Percentiles rank a stretch among this genome's conserved stretches.
Conservation (phyloP, 768 basidiomycete genomes). For the Dendrothele bispora region DNA sequence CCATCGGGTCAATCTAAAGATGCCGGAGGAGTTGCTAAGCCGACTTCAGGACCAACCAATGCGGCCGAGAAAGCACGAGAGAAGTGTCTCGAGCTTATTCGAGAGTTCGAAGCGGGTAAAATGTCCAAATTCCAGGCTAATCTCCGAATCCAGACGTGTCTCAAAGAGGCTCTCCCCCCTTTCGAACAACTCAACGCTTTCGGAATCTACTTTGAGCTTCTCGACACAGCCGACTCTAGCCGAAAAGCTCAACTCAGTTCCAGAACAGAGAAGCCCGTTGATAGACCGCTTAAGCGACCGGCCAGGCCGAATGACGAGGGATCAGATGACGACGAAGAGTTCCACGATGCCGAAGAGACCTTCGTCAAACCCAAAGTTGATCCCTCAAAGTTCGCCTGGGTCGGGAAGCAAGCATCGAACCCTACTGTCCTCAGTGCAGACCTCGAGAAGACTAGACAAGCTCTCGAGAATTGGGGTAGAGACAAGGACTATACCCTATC, state of each 20-base stretch:
- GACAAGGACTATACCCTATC: background rate
- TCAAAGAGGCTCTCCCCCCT: background rate
- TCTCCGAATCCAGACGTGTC: too few species aligned
- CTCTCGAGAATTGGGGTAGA: background rate
- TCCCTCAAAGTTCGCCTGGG: background rate
- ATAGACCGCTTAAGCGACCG: too few species aligned
- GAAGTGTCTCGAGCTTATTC: too few species aligned
- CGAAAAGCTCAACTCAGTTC: background rate
- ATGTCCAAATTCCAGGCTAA: too few species aligned
- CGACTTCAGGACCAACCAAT: too few species aligned
- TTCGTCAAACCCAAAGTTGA: background rate
- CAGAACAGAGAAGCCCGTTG: too few species aligned
- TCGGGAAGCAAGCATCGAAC: background rate
- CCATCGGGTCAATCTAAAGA: too few species aligned
- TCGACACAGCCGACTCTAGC: background rate
- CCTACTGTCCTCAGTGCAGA: background rate
- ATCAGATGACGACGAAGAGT: background rate
- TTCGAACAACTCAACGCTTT: background rate
- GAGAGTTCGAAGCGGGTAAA: too few species aligned
- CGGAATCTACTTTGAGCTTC: background rate
- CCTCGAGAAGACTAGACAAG: background rate
- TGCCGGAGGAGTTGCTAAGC: too few species aligned
- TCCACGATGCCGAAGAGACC: background rate
- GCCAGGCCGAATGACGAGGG: background rate
- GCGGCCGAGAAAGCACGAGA: too few species aligned